Percentiles rank a stretch among this genome's conserved stretches.
Evolutionary conservation across 164 flowering plant genomes (phyloP).

Genomic region (Vitis riparia): DNA sequence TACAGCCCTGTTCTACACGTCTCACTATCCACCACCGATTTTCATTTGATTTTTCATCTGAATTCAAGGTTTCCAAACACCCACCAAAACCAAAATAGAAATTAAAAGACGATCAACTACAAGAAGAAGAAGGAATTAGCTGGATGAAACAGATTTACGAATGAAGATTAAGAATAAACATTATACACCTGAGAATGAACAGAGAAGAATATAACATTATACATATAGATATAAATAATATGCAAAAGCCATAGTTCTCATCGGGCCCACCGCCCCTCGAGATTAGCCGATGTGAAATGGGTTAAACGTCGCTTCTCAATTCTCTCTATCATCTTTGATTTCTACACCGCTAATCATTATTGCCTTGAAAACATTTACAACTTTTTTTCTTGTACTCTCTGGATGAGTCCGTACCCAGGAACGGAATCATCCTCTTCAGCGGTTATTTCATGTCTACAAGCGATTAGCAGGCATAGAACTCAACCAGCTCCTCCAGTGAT

Average conservation of each 20-base stretch:
- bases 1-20: too few relatives aligned
- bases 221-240: background rate
- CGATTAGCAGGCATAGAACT: constrained; percentile 59
- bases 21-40: too few relatives aligned
- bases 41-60: too few relatives aligned
- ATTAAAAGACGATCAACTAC: too few relatives aligned
- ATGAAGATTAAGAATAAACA: too few relatives aligned
- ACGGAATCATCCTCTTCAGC: too few relatives aligned
- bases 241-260: background rate
- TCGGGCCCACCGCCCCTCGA: constrained; percentile 10
- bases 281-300: constrained; percentile 18
- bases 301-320: constrained; percentile 22
- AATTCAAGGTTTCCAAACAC: too few relatives aligned
- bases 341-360: constrained; percentile 8
- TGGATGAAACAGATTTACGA: too few relatives aligned
- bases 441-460: background rate
- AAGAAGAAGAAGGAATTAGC: too few relatives aligned
- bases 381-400: background rate
- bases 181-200: too few relatives aligned
- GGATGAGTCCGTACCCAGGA: too few relatives aligned
- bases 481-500: constrained; percentile 65
- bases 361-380: background rate
- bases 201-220: background rate
- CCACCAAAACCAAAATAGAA: too few relatives aligned
- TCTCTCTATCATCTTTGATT: background rate